A percentile compares a stretch with the other conserved stretches of the same genome.
Evolutionary conservation across 352 stramenopile species (phyloP).

Genomic region (Pythium sp.): DNA sequence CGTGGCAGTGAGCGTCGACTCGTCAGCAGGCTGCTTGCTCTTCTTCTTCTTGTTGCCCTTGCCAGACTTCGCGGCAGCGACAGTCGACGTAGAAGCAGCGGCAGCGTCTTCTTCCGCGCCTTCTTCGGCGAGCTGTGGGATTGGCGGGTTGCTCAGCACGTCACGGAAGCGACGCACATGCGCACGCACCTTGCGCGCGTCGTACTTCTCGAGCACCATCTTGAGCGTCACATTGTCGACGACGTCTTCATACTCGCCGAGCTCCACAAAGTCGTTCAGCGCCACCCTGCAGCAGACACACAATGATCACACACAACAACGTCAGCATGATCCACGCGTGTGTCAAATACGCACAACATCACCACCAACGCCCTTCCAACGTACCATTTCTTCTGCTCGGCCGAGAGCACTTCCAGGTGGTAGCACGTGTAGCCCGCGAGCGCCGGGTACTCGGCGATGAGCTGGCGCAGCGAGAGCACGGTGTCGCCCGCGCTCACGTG

Average conservation of each 20-base stretch:
- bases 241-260: constrained; percentile 76
- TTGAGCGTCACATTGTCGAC: constrained; percentile 58
- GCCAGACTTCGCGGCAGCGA: constrained; percentile 15
- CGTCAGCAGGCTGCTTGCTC: constrained; percentile 8
- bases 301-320: neutral
- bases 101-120: neutral
- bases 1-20: neutral
- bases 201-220: constrained; percentile 88
- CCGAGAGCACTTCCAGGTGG: constrained; percentile 58
- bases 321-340: neutral
- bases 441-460: constrained; percentile 78
- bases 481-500: constrained; percentile 73
- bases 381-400: constrained; percentile 27
- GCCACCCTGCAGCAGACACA: constrained; percentile 30
- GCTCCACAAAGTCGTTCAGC: constrained; percentile 86
- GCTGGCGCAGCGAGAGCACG: constrained; percentile 77
- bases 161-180: constrained; percentile 86
- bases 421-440: constrained; percentile 88
- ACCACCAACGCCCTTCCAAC: constrained; percentile 1
- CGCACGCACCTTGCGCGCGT: constrained; percentile 76
- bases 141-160: constrained; percentile 77
- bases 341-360: neutral
- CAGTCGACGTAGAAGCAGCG: neutral
- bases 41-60: constrained; percentile 28
- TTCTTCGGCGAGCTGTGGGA: constrained; percentile 45